phyloP scores from a whole-genome alignment of 2,329 filamentous ascomycete species.

The Pestalotiopsis sp. region DNA sequence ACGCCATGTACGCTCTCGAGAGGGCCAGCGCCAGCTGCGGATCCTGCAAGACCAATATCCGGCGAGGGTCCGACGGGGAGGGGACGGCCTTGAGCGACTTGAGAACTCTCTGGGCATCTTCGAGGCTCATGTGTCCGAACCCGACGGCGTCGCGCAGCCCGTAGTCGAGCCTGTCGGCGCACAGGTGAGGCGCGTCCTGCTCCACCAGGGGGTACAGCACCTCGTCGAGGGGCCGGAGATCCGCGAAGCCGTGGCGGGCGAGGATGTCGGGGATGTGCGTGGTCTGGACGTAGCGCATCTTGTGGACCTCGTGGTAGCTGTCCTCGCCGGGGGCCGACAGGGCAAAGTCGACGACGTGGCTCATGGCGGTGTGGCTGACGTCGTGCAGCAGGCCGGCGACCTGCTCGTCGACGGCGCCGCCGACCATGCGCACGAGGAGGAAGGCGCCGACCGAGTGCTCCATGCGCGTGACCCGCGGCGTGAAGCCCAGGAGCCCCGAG shows the following conservation, averaged over 20 bases:
- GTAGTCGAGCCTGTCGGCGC: slow-evolving; percentile 43
- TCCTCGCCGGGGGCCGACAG: slow-evolving; percentile 37
- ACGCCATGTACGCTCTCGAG: slow-evolving; percentile 34
- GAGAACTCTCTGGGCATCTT: slow-evolving; percentile 31
- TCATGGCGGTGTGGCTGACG: slow-evolving; percentile 41
- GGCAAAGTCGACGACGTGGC: slow-evolving; percentile 42
- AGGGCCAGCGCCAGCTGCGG: slow-evolving; percentile 31
- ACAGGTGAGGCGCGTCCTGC: slow-evolving; percentile 38
- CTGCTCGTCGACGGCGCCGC: slow-evolving; percentile 38
- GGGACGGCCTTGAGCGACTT: slow-evolving; percentile 33
- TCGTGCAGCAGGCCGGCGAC: slow-evolving; percentile 42
- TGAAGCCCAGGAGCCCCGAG: slow-evolving; percentile 36
- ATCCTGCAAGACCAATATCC: slow-evolving; percentile 36
- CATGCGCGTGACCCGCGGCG: slow-evolving; percentile 37
- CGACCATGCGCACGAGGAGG: slow-evolving; percentile 38
- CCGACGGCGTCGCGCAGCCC: slow-evolving; percentile 37
- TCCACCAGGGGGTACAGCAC: slow-evolving; percentile 42
- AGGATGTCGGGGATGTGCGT: slow-evolving; percentile 38
- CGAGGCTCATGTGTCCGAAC: slow-evolving; percentile 33
- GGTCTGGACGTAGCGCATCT: slow-evolving; percentile 35
- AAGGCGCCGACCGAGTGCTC: slow-evolving; percentile 44
- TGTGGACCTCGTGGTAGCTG: slow-evolving; percentile 44
- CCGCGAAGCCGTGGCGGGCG: slow-evolving; percentile 30
- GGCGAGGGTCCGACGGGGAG: slow-evolving; percentile 21
- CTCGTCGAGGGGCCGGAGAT: slow-evolving; percentile 36